Evolutionary conservation across 1,284 basidiomycete genomes (phyloP).

Genomic region (Ustilago nuda): DNA sequence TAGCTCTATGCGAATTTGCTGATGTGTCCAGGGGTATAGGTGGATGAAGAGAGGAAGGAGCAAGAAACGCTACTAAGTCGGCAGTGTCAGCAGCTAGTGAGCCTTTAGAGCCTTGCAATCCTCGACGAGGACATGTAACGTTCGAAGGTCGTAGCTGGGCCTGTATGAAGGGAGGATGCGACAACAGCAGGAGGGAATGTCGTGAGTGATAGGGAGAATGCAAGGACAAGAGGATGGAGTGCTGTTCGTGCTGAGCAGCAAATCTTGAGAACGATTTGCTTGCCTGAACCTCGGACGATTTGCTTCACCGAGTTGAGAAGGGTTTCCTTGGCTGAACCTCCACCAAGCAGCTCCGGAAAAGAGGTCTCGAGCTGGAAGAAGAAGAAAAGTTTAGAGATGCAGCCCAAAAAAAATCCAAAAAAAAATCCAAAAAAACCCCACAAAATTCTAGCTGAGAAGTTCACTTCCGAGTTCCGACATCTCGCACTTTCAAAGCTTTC

Average conservation of each 20-base stretch:
- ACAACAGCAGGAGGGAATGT: neutral
- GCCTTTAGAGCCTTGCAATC: conserved; percentile 5
- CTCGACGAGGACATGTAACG: conserved; percentile 12
- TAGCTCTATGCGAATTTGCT: conserved; percentile 7
- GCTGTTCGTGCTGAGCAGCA: neutral
- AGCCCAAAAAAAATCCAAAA: conserved; percentile 16
- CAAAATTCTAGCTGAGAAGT: conserved; percentile 5
- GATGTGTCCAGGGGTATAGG: neutral
- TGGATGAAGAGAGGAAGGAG: neutral
- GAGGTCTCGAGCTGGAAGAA: conserved; percentile 7
- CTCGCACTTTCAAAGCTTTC: conserved; percentile 21
- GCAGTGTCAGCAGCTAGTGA: conserved; percentile 6
- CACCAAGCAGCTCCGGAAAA: conserved; percentile 3
- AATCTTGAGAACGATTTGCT: too few relatives aligned
- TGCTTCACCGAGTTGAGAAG: too few relatives aligned
- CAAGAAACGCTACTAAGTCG: neutral
- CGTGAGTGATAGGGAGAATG: neutral
- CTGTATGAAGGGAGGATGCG: neutral
- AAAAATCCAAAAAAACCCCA: too few relatives aligned
- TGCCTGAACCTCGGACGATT: too few relatives aligned
- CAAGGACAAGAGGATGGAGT: conserved; percentile 1
- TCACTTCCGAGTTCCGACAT: conserved; percentile 35
- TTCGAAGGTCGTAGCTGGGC: neutral
- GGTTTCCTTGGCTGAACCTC: too few relatives aligned
- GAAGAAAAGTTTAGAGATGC: conserved; percentile 28